These are phyloP conservation scores for Melanomma pulvis-pyrius DNA, from an alignment of 495 filamentous ascomycete species.

Conservation along the genomic window DNA sequence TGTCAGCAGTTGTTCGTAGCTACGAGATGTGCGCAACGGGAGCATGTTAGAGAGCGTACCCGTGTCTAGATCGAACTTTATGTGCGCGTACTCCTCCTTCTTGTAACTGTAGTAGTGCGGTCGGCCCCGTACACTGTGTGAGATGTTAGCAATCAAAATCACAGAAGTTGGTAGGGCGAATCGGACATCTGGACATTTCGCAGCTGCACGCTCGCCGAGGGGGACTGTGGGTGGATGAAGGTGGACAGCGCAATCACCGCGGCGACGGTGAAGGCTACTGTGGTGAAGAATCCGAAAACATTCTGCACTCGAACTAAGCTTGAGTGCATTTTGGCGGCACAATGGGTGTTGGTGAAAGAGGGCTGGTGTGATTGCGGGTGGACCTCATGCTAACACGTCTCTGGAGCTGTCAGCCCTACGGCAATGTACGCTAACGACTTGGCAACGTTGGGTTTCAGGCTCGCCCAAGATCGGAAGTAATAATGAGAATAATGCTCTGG, in stretches of 20 bases:
- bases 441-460: background rate
- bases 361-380: background rate
- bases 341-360: slow-evolving; percentile 3
- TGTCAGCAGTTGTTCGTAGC: slow-evolving; percentile 1
- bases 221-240: slow-evolving; percentile 68
- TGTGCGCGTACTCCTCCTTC: slow-evolving; percentile 90
- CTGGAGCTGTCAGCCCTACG: slow-evolving; percentile 24
- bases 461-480: background rate
- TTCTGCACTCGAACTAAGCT: slow-evolving; percentile 80
- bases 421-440: background rate
- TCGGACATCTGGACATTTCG: slow-evolving; percentile 86
- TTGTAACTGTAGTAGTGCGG: slow-evolving; percentile 92
- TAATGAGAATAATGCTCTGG: no score
- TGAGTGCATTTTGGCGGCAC: slow-evolving; percentile 74
- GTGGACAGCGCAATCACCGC: slow-evolving; percentile 77
- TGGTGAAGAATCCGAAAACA: slow-evolving; percentile 97
- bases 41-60: slow-evolving; percentile 47
- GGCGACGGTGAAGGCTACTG: slow-evolving; percentile 81
- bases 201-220: slow-evolving; percentile 65
- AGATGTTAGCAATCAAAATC: background rate
- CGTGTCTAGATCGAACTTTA: slow-evolving; percentile 87
- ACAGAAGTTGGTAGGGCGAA: background rate
- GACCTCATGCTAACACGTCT: slow-evolving; percentile 31
- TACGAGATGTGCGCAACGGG: background rate
- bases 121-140: slow-evolving; percentile 75